Base-by-base conservation (phyloP, 805 yeast genomes). In the Sugiyamaella smithiae region DNA sequence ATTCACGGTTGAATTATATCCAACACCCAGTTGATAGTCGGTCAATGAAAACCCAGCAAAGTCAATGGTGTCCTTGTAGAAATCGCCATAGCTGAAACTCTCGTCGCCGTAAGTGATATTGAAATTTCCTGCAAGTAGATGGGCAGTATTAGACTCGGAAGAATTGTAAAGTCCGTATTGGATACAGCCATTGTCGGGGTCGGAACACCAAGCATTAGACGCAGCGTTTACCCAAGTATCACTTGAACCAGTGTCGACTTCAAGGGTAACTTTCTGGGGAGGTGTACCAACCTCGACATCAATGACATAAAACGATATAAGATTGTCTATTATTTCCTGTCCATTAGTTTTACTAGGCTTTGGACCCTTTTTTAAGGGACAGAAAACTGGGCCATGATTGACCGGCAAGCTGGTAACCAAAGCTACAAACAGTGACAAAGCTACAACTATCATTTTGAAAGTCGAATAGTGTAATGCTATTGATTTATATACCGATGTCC, bases 1-100 rank as follows among this genome's bases (percentile, higher is more conserved):
- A 11, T 77, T 65, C 2, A 90, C 80, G 52, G 80, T 78, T 1
- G 87, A 76, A 29, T 66, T 64, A 60, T 80, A 79, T 2, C 86
- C 95, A 20, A 88, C 80, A 1, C 95, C 97, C 64, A 89, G 76
- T 4, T 88, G 78, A 25, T 85, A 67, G 48, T 71, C 68, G 0
- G 69, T 52, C 9, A 86, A 68, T 1, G 71, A 65, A n/a, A 74
- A 64, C 43, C 72, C 76, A 40, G 81, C 80, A 46, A 86, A 57
- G 1, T 57, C 52, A 3, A 89, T 72, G 33, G 70, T 67, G 59
- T 89, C 97, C 37, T 69, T 62, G n/a, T 83, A 88, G 74, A 77
- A 80, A n/a, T 54, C 56, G 14, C 86, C 86, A n/a, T 57, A 57
- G 8, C 82, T 53, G 17, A 50, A 51, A 3, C 41, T 23, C 3